Evolutionary conservation across 2,329 filamentous ascomycete species (phyloP).

Genomic region (Exophiala lecanii-corni): DNA sequence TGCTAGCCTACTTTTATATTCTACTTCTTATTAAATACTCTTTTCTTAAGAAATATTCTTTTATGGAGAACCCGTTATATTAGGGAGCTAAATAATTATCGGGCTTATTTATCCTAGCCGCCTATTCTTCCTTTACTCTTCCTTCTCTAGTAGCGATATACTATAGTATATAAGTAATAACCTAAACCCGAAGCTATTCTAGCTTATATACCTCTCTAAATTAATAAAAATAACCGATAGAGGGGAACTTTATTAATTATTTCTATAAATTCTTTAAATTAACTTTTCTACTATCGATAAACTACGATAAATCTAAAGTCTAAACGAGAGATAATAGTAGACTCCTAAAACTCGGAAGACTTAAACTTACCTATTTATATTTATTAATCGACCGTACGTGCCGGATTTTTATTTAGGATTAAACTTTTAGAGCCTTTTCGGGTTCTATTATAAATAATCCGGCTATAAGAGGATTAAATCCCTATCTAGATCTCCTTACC

Average conservation of each 20-base stretch:
- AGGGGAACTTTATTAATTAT: slow-evolving; percentile 8
- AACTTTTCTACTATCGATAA: slow-evolving; percentile 1
- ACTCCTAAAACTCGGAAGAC: slow-evolving; percentile 1
- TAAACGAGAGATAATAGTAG: slow-evolving; percentile 3
- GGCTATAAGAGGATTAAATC: neutral
- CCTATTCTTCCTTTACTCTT: slow-evolving; percentile 1
- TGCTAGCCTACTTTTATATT: slow-evolving; percentile 3
- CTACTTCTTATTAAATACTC: slow-evolving; percentile 4
- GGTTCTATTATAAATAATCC: slow-evolving; percentile 3
- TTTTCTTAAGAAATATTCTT: slow-evolving; percentile 5
- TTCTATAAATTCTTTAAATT: slow-evolving; percentile 6
- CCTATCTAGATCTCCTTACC: neutral
- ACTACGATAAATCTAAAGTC: slow-evolving; percentile 1
- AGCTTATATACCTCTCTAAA: slow-evolving; percentile 6
- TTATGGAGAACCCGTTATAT: neutral
- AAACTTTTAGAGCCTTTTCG: slow-evolving; percentile 1
- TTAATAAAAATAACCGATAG: slow-evolving; percentile 2
- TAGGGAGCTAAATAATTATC: slow-evolving; percentile 3
- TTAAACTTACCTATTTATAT: neutral
- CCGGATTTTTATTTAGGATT: slow-evolving; percentile 2
- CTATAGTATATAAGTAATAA: slow-evolving; percentile 6
- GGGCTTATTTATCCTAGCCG: neutral
- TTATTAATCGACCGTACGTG: neutral
- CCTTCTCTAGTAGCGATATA: slow-evolving; percentile 3
- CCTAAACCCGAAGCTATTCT: neutral